phyloP scores from a whole-genome alignment of 345 rosid species.

The Linum tenue region DNA sequence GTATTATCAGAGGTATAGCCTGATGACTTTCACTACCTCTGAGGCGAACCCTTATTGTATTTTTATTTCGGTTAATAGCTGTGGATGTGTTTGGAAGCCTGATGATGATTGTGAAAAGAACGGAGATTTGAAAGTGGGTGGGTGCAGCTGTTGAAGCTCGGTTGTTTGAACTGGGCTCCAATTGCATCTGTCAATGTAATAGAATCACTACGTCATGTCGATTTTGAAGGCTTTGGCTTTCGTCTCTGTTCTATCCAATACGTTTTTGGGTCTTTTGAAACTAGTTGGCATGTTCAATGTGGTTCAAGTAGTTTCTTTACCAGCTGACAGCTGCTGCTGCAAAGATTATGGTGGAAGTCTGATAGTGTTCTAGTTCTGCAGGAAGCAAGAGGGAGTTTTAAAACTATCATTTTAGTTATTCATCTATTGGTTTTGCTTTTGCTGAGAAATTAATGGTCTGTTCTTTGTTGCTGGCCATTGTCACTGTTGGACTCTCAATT shows the following conservation, averaged over 20 bases:
- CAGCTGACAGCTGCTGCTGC: too few relatives aligned
- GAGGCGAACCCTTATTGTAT: conserved; percentile 10
- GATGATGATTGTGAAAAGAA: not conserved
- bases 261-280: too few relatives aligned
- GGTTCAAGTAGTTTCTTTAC: too few relatives aligned
- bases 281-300: too few relatives aligned
- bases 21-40: conserved; percentile 35
- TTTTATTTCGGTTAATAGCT: not conserved
- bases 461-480: too few relatives aligned
- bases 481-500: too few relatives aligned
- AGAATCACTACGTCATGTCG: not conserved
- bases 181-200: not conserved
- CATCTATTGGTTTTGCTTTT: too few relatives aligned
- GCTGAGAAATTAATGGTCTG: too few relatives aligned
- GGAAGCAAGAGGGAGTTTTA: too few relatives aligned
- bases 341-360: too few relatives aligned
- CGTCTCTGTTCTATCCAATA: not conserved
- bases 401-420: too few relatives aligned
- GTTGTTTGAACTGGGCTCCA: not conserved
- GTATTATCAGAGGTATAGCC: conserved; percentile 15
- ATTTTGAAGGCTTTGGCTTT: not conserved
- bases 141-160: not conserved
- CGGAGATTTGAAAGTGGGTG: not conserved
- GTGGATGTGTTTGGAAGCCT: not conserved
- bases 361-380: too few relatives aligned